Percentiles rank a stretch among this genome's conserved stretches.
These are phyloP conservation scores for Zostera marina DNA, from an alignment of 116 monocot genomes.

Conservation along the genomic window DNA sequence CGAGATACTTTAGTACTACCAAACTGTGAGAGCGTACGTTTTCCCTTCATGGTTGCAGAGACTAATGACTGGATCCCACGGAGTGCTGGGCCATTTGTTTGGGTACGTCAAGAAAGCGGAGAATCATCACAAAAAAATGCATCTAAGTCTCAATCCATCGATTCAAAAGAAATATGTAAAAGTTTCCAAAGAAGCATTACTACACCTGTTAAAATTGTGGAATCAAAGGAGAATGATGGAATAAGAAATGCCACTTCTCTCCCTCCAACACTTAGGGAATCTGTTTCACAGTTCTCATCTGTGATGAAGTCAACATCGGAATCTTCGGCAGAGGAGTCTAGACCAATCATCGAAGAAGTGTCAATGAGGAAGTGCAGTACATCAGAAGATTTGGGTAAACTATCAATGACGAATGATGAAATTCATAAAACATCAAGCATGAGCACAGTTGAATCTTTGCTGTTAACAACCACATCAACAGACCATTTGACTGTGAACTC, in stretches of 20 bases:
- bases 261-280: constrained; percentile 2
- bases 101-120: constrained; percentile 37
- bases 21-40: constrained; percentile 62
- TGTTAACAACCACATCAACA: background rate
- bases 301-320: background rate
- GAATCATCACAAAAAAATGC: constrained; percentile 18
- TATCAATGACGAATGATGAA: constrained; percentile 16
- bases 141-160: constrained; percentile 12
- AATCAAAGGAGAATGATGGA: constrained; percentile 14
- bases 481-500: background rate
- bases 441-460: too few relatives aligned
- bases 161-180: constrained; percentile 10
- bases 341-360: too few relatives aligned
- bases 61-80: constrained; percentile 89
- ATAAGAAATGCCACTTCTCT: constrained; percentile 10
- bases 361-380: background rate
- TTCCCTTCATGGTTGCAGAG: constrained; percentile 92
- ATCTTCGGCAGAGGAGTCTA: background rate
- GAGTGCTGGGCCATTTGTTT: constrained; percentile 53
- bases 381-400: constrained; percentile 12
- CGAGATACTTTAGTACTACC: constrained; percentile 70
- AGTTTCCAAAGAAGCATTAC: constrained; percentile 4
- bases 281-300: background rate
- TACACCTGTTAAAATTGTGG: background rate
- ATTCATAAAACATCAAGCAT: background rate